Conservation (phyloP, 192 early-diverging fungal genomes). For the Entomortierella parvispora region DNA sequence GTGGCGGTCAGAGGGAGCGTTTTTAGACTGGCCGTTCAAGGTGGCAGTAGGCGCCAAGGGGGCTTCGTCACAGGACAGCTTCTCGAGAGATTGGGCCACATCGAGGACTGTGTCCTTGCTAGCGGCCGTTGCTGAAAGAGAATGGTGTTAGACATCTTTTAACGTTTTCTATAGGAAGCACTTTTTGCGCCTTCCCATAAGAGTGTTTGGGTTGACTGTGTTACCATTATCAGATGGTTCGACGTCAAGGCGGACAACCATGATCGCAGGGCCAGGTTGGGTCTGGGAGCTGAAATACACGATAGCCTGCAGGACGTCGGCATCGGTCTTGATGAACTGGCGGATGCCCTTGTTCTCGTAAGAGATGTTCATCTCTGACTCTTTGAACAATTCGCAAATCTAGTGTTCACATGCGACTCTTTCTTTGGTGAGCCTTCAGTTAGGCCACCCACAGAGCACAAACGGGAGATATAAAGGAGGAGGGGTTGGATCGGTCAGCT, state of each 20-base stretch:
- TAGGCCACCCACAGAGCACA: not conserved
- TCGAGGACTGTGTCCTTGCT: not conserved
- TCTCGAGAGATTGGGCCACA: not conserved
- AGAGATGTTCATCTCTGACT: constrained; percentile 21
- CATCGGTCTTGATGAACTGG: constrained; percentile 17
- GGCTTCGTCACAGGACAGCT: not conserved
- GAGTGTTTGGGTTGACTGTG: not conserved
- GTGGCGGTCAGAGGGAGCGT: too few relatives aligned
- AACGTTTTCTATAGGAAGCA: too few relatives aligned
- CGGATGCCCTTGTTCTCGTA: constrained; percentile 18
- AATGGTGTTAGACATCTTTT: too few relatives aligned
- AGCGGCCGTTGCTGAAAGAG: not conserved
- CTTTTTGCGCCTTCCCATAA: not conserved
- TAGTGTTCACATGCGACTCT: not conserved
- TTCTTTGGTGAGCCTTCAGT: not conserved
- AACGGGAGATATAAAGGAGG: not conserved
- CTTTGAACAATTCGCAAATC: constrained; percentile 37
- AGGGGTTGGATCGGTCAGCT: not conserved
- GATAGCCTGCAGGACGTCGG: constrained; percentile 39
- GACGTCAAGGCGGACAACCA: constrained; percentile 40
- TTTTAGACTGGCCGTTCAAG: too few relatives aligned
- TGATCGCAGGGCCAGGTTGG: constrained; percentile 18
- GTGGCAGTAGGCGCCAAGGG: too few relatives aligned
- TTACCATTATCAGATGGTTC: constrained; percentile 8
- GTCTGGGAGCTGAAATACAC: constrained; percentile 3